phyloP scores from a whole-genome alignment of 2,329 filamentous ascomycete species.

The Fusarium heterosporum region DNA sequence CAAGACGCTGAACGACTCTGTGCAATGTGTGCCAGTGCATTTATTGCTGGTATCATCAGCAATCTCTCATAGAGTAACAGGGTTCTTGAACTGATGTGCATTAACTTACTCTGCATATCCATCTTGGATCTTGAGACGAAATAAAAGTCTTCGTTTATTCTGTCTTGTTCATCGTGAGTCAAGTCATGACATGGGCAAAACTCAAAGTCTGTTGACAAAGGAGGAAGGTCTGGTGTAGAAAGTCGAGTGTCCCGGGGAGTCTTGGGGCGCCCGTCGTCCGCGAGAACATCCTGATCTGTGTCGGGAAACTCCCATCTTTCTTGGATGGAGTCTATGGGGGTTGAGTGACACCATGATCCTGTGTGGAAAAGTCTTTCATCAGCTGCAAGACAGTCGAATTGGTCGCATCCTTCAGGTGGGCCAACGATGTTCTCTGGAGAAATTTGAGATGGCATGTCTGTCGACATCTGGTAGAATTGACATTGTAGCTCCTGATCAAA shows the following conservation, averaged over 20 bases:
- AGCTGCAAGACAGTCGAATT: neutral
- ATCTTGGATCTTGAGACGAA: constrained; percentile 39
- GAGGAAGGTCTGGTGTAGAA: constrained; percentile 41
- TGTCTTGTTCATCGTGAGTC: constrained; percentile 25
- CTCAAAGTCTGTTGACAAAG: constrained; percentile 41
- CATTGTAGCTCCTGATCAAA: neutral
- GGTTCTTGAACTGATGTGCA: neutral
- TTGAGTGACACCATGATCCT: constrained; percentile 40
- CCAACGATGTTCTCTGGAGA: constrained; percentile 13
- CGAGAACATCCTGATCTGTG: constrained; percentile 1
- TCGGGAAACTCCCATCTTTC: neutral
- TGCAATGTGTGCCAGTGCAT: constrained; percentile 39
- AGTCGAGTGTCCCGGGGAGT: constrained; percentile 36
- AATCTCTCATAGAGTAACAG: neutral
- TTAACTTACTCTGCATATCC: constrained; percentile 42
- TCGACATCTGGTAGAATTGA: constrained; percentile 1
- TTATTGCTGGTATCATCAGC: constrained; percentile 36
- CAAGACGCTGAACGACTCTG: neutral
- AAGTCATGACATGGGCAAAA: constrained; percentile 39
- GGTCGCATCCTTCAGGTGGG: neutral
- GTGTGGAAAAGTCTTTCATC: constrained; percentile 24
- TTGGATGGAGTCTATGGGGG: neutral
- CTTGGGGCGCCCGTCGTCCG: constrained; percentile 25
- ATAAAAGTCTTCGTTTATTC: constrained; percentile 40
- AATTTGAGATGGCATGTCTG: constrained; percentile 18